These are phyloP conservation scores for Mycena polygramma DNA, from an alignment of 768 basidiomycete species.

Conservation along the genomic window DNA sequence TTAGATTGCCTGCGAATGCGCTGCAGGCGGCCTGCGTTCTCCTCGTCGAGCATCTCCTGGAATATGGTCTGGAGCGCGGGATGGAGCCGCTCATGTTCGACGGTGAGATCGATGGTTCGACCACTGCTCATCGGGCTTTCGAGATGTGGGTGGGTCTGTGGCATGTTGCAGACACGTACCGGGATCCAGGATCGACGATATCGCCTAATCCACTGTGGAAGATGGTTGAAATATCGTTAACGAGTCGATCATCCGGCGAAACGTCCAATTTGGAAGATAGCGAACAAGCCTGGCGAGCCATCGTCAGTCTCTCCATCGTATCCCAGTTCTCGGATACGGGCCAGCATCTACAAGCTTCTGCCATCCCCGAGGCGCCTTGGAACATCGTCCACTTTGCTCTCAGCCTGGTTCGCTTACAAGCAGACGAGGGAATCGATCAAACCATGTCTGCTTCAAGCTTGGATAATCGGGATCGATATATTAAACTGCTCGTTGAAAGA, in stretches of 20 bases:
- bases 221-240: constrained; percentile 52
- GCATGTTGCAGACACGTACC: constrained; percentile 58
- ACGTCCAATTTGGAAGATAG: constrained; percentile 59
- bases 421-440: constrained; percentile 59
- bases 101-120: constrained; percentile 50
- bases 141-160: constrained; percentile 85
- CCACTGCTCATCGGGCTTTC: constrained; percentile 58
- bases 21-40: constrained; percentile 49
- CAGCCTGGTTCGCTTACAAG: constrained; percentile 67
- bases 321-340: constrained; percentile 82
- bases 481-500: constrained; percentile 75
- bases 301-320: constrained; percentile 78
- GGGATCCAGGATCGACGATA: constrained; percentile 24
- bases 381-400: constrained; percentile 70
- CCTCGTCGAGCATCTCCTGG: constrained; percentile 66
- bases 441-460: constrained; percentile 52
- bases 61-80: constrained; percentile 63
- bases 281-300: constrained; percentile 79
- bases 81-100: constrained; percentile 59
- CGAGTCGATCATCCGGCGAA: constrained; percentile 39
- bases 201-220: constrained; percentile 60
- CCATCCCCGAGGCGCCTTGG: constrained; percentile 73
- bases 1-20: constrained; percentile 40
- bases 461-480: constrained; percentile 76
- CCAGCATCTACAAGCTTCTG: constrained; percentile 46